Evolutionary conservation across 768 basidiomycete species (phyloP), one percentile per base, ranked within the genome.

Genomic region (Russula sp.): DNA sequence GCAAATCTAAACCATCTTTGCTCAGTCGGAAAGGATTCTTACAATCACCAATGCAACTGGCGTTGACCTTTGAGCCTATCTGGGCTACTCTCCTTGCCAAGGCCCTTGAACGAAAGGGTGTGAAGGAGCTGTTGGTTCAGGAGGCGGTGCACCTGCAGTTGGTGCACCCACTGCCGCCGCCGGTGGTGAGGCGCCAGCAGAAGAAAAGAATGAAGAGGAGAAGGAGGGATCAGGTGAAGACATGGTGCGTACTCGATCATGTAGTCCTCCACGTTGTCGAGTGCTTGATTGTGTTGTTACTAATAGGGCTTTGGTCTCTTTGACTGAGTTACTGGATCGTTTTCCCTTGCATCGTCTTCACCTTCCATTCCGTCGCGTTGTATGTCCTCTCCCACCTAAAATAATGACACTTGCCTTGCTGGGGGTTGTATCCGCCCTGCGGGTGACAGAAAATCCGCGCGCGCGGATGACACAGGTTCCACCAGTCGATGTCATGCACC

Each of bases 31-130:
- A 75, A 98, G 96, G 81, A 90, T 99, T 73, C 63, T 79, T 69
- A 79, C 93, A n/a, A 74, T 98, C 73, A 92, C 90, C 69, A 74
- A 73, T 59, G 95, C 92, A 58, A 96, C 96, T 57, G 77, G 78
- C 60, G 79, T 93, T 66, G 94, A 97, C 29, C 71, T 97, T n/a
- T 63, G 97, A 98, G 77, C 83, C 95, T 60, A 98, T 99, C 80
- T 98, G 97, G 97, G 94, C 94, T 61, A 77, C 88, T 14, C 88
- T 99, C 70, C 91, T 99, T 72, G 90, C 96, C 65, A 98, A 97
- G 76, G 96, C 97, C 39, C 86, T 99, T 57, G 94, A 96, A 77
- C 95, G 95, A 71, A 97, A 96, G 83, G 85, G 98, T 79, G 84
- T 99, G 71, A 98, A 93, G 78, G 93, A 95, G 48, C 82, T 98